Evolutionary conservation across 306 rosid species (phyloP).

Genomic region (Astragalus membranaceus): DNA sequence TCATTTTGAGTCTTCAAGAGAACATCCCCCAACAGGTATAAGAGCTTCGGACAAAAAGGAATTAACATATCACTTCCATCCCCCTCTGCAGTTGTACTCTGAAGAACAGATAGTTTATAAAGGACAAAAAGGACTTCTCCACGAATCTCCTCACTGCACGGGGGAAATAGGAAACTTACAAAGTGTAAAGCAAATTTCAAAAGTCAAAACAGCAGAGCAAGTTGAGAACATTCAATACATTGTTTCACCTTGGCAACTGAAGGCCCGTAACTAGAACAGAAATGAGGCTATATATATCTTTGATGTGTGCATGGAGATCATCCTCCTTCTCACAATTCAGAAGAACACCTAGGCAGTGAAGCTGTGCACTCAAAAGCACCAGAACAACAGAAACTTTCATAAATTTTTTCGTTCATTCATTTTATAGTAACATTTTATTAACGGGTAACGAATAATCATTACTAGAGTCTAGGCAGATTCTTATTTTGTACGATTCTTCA

Average conservation of each 20-base stretch:
- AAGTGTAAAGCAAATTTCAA: neutral
- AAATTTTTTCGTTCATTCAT: neutral
- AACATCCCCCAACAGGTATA: conserved; percentile 64
- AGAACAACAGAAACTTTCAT: conserved; percentile 7
- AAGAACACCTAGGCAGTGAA: conserved; percentile 79
- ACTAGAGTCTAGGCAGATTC: neutral
- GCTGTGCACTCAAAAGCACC: conserved; percentile 41
- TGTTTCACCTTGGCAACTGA: conserved; percentile 71
- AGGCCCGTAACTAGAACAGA: conserved; percentile 73
- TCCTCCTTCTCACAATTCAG: conserved; percentile 50
- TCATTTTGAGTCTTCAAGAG: conserved; percentile 76
- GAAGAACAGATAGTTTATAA: conserved; percentile 55
- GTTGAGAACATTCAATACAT: neutral
- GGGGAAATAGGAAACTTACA: neutral
- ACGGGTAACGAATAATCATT: neutral
- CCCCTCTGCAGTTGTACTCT: conserved; percentile 38
- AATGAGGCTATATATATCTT: conserved; percentile 44
- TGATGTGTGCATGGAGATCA: conserved; percentile 47
- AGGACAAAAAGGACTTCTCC: conserved; percentile 85
- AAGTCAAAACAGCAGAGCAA: neutral
- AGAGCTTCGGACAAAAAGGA: conserved; percentile 62
- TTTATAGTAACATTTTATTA: neutral
- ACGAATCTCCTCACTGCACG: conserved; percentile 76
- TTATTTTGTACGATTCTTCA: neutral
- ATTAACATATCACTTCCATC: conserved; percentile 52